Evolutionary conservation across 1,139 yeast species (phyloP).

Genomic region (Debaryomyces psychrophilus): DNA sequence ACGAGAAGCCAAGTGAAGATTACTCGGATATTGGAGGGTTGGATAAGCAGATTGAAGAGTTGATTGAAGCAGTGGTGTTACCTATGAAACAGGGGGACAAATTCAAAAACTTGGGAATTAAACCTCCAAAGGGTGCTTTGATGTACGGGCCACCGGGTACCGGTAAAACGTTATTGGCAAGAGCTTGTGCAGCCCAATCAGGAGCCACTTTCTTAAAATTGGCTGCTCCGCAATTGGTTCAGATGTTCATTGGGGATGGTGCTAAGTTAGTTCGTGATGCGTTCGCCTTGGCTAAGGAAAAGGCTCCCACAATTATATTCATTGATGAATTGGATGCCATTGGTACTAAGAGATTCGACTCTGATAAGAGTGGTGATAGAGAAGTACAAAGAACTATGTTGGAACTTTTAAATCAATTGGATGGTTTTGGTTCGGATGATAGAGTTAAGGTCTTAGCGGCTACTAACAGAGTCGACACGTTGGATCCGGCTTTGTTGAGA

Average conservation of each 20-base stretch:
- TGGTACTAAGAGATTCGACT: constrained; percentile 97
- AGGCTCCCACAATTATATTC: constrained; percentile 96
- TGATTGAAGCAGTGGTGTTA: constrained; percentile 95
- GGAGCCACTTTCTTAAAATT: constrained; percentile 96
- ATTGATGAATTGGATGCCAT: constrained; percentile 98
- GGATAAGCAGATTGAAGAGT: constrained; percentile 96
- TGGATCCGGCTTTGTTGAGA: constrained; percentile 95
- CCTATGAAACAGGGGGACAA: constrained; percentile 99
- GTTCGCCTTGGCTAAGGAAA: constrained; percentile 96
- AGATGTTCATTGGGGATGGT: constrained; percentile 99
- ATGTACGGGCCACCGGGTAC: constrained; percentile 99
- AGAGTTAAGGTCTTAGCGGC: constrained; percentile 97
- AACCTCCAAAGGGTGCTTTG: constrained; percentile 97
- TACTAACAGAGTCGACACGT: constrained; percentile 94
- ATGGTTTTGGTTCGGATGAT: constrained; percentile 98
- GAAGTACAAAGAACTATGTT: constrained; percentile 99
- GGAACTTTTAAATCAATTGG: constrained; percentile 93
- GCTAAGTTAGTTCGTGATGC: constrained; percentile 98
- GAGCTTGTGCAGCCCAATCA: constrained; percentile 99
- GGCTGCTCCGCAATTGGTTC: constrained; percentile 98
- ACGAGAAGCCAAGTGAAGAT: constrained; percentile 96
- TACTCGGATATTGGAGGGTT: constrained; percentile 97
- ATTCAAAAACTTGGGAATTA: constrained; percentile 88
- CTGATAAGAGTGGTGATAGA: constrained; percentile 96
- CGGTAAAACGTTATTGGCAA: constrained; percentile 93